Evolutionary conservation across 1,284 basidiomycete genomes (phyloP), one percentile per base, ranked within the genome.

Genomic region (Wolfiporia cocos): DNA sequence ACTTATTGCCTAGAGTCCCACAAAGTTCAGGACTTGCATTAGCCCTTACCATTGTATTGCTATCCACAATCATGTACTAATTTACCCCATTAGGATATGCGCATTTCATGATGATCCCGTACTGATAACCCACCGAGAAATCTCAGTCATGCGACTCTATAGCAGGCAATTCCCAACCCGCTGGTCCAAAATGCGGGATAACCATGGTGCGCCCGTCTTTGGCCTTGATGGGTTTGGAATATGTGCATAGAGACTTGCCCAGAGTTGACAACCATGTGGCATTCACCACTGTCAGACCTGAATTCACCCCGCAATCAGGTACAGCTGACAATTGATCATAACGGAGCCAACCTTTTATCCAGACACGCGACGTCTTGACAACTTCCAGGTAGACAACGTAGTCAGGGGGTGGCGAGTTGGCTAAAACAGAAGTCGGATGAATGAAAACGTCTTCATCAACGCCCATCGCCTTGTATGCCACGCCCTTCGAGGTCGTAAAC

Each of bases 361-460:
- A 96, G 14, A 85, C 70, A 44, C 75, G 78, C 38, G 73, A 79
- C 0, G 88, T 88, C 37, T 81, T 74, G 19, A 90, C 74, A 5
- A 93, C 67, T 56, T 97, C 94, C 42, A 83, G 77, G 61, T 81
- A 99, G 22, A 92, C 79, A 39, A 99, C 55, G 63, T 85, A 98
- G 39, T 95, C 89, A 1, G 95, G 92, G 2, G 96, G 92, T 4
- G 81, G 52, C 18, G 54, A 49, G 52, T 78, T 76, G 51, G 81
- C 84, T 17, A 97, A 66, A 10, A 86, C 73, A 11, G 91, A 95
- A 1, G 86, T 87, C 0, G 92, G 91, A 61, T 99, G 95, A 46
- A 99, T 85, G 64, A 80, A 99, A 1, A 94, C 89, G 52, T 96
- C 91, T 54, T 94, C 91, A 14, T 71, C 54, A 26, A 97, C 74